Evolutionary conservation across 1,284 basidiomycete species (phyloP), one percentile per base, ranked within the genome.

Genomic region (Naganishia liquefaciens): DNA sequence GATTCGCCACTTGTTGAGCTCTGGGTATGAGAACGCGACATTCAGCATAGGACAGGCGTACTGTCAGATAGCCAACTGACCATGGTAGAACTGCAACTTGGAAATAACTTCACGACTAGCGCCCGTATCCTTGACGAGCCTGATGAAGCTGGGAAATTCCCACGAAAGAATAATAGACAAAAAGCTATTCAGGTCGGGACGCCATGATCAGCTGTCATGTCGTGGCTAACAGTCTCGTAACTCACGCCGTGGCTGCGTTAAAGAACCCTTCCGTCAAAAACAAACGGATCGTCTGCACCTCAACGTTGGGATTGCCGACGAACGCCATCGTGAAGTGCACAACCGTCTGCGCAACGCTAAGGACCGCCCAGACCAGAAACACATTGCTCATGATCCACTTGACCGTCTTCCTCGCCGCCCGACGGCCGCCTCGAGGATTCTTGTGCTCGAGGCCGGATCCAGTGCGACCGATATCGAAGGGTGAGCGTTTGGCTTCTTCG

Each of bases 1-100:
- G 37, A 61, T 55, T n/a, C 64, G 50, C 55, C 57, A 44, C 42
- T 61, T 65, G 55, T 65, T 65, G 30, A 65, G 57, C 44, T 65
- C 64, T 65, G 28, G 5, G 47, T 23, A 11, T 21, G n/a, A 23
- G 21, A 21, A 11, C 19, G 21, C 5, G 46, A 23, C 11, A 5
- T 23, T 43, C 19, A 54, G 5, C 28, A 39, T 15, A 11, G 43
- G 39, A 7, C 33, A 37, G 13, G 33, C 33, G 13, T 13, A 37
- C 13, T 5, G 4, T 37, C 9, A 3, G 6, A 33, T 21, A 19
- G 30, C 10, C 10, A 33, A 39, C 63, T 50, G 19, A 58, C 64
- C 64, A 17, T 49, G 49, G 50, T 60, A 65, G 27, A 65, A 65
- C n/a, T 51, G 44, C 42, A 65, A 33, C 50, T 65, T 65, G 42